These are phyloP conservation scores for Xylaria hypoxylon DNA, from an alignment of 2,329 filamentous ascomycete genomes.

Conservation along the genomic window DNA sequence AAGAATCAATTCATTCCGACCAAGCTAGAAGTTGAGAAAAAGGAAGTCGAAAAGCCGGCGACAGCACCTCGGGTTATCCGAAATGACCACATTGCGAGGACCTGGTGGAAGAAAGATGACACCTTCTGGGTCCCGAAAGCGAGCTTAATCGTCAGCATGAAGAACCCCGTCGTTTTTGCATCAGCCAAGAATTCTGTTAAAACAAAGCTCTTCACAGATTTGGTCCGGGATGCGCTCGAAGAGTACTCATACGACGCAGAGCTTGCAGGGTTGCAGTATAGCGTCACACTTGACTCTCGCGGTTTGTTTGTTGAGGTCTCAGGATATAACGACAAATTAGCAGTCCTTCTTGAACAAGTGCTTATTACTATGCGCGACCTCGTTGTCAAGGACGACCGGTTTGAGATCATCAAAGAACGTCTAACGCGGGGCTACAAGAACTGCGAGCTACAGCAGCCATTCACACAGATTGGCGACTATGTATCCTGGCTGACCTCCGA, in stretches of 20 bases:
- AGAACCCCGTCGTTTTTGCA: constrained; percentile 81
- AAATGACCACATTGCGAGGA: constrained; percentile 81
- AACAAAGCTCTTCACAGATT: constrained; percentile 81
- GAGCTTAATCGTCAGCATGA: constrained; percentile 82
- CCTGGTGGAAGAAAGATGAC: constrained; percentile 99
- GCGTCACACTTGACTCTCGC: constrained; percentile 75
- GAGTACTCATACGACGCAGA: constrained; percentile 98
- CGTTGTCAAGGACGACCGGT: constrained; percentile 85
- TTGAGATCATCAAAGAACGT: constrained; percentile 90
- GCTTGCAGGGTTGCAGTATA: constrained; percentile 87
- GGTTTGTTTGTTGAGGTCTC: constrained; percentile 83
- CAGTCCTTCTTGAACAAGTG: constrained; percentile 90
- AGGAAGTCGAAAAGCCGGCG: constrained; percentile 80
- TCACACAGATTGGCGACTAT: constrained; percentile 86
- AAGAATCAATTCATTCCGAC: constrained; percentile 97
- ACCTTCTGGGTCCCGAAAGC: constrained; percentile 98
- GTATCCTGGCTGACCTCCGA: constrained; percentile 84
- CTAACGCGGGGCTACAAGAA: constrained; percentile 82
- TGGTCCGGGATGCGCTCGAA: constrained; percentile 88
- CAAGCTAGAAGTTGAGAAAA: constrained; percentile 93
- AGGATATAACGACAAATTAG: constrained; percentile 97
- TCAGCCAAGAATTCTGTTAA: constrained; percentile 84
- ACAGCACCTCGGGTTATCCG: constrained; percentile 83
- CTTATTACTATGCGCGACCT: constrained; percentile 85
- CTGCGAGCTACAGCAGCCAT: constrained; percentile 88